These are phyloP conservation scores for Nicotiana obtusifolia DNA, from an alignment of 257 asterid species.

Conservation along the genomic window DNA sequence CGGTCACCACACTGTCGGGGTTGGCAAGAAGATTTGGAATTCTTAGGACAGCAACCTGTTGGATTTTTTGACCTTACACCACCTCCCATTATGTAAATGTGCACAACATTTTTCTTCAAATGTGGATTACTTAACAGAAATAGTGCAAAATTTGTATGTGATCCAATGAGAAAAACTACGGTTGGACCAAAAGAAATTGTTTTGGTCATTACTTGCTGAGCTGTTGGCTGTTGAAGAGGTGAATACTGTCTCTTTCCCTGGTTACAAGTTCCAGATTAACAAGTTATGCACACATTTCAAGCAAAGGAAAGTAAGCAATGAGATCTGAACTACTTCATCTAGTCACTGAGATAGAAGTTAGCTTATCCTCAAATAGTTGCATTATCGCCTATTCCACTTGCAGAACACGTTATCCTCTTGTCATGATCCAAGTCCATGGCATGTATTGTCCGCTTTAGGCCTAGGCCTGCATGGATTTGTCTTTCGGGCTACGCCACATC, in stretches of 20 bases:
- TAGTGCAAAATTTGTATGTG: conserved; percentile 55
- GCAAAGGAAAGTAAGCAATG: neutral
- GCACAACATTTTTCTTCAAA: conserved; percentile 61
- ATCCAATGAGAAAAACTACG: conserved; percentile 49
- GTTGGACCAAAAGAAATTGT: conserved; percentile 66
- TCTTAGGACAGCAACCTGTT: conserved; percentile 65
- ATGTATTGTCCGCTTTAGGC: no score
- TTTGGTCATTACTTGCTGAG: conserved; percentile 68
- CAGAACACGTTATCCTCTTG: no score
- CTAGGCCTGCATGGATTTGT: no score
- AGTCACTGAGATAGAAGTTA: neutral
- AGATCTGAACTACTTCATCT: neutral
- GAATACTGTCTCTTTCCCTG: conserved; percentile 67
- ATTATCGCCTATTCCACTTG: neutral
- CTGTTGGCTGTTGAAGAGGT: conserved; percentile 70
- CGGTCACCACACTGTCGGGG: conserved; percentile 61
- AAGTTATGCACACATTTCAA: neutral
- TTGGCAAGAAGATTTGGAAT: conserved; percentile 43
- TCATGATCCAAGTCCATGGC: no score
- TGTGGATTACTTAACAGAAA: conserved; percentile 71
- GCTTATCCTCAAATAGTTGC: neutral
- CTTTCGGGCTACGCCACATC: no score
- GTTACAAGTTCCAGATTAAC: conserved; percentile 5
- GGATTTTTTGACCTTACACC: conserved; percentile 64
- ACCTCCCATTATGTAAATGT: conserved; percentile 84